Evolutionary conservation across 257 asterid genomes (phyloP), one percentile per base, ranked within the genome.

Genomic region (Solanum piurae): DNA sequence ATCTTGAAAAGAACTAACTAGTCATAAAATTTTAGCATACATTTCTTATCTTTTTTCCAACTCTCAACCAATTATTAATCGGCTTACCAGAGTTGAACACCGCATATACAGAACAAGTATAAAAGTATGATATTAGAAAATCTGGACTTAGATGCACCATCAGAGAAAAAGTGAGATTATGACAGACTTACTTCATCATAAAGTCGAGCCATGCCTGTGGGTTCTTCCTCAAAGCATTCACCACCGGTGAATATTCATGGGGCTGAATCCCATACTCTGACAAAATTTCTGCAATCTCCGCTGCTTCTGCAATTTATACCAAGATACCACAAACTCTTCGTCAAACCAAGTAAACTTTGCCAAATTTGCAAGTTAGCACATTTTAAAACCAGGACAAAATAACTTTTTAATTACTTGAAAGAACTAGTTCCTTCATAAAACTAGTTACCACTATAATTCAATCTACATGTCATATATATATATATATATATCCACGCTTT

Each of bases 121-220:
- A 40, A 2, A 18, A 25, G 25, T 79, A 44, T 13, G 38, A 6
- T 79, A 7, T 14, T 1, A 4, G 38, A 42, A 12, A 13, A 1
- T 77, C 5, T 38, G 2, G 25, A 2, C n/a, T 6, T 38, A 42
- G 64, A 42, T 42, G 64, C n/a, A 79, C 27, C 18, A 4, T 77
- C n/a, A 25, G 8, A 31, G 18, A 46, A 27, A 44, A 8, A 46
- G 10, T 27, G 37, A 74, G n/a, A 38, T 49, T 44, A 83, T 3
- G 60, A 21, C 18, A 18, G 3, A 86, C 94, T 90, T 89, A 95
- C 99, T 94, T 97, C 99, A 97, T 97, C 99, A 97, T 96, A 80
- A 97, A 97, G 91, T 95, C 98, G 52, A 97, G 96, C 99, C 99
- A 97, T 18, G 98, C 99, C 89, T 94, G 92, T 7, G 98, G 99